phyloP scores from a whole-genome alignment of 345 rosid genomes.

The Litchi chinensis region DNA sequence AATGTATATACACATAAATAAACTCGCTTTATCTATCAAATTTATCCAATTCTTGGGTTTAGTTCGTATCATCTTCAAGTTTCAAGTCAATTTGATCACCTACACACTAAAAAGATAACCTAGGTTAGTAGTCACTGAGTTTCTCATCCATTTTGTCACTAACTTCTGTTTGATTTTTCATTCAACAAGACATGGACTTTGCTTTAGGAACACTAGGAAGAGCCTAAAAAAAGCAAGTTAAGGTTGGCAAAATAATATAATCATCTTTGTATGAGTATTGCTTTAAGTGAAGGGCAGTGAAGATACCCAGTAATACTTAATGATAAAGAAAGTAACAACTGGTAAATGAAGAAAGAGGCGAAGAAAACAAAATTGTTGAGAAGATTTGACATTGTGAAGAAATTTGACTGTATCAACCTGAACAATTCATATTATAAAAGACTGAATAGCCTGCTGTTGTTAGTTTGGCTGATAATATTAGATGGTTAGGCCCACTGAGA shows the following conservation, averaged over 20 bases:
- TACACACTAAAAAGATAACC: neutral
- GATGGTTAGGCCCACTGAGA: neutral
- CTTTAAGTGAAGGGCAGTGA: neutral
- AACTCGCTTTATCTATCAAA: neutral
- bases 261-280: neutral
- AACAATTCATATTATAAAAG: neutral
- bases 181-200: neutral
- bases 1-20: neutral
- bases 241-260: neutral
- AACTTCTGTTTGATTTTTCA: neutral
- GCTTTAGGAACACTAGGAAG: neutral
- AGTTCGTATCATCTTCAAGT: neutral
- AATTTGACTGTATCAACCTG: neutral
- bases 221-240: neutral
- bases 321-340: neutral
- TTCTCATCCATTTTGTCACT: neutral
- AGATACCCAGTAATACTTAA: neutral
- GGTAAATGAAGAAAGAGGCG: neutral
- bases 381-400: neutral
- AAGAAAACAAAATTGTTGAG: neutral
- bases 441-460: neutral
- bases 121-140: neutral
- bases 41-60: neutral
- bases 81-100: neutral
- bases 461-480: neutral